phyloP scores from a whole-genome alignment of 2,329 filamentous ascomycete species.

The Stagonosporopsis rhizophila region DNA sequence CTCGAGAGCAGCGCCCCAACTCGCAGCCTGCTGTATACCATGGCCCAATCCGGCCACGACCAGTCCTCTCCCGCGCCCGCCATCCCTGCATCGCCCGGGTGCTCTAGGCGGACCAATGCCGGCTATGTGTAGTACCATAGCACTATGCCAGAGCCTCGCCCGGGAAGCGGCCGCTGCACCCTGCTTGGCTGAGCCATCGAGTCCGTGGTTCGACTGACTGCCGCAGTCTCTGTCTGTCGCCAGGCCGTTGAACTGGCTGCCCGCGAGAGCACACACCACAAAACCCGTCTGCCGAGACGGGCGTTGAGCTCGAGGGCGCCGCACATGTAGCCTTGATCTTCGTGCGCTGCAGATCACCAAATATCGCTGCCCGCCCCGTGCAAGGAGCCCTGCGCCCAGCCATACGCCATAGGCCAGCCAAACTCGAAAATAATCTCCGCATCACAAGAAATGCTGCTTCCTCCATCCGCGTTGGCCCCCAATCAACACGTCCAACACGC shows the following conservation, averaged over 20 bases:
- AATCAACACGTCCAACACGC: constrained; percentile 20
- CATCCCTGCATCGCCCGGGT: constrained; percentile 4
- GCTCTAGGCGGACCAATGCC: not conserved
- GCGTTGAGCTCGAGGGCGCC: no score
- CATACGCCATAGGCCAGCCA: constrained; percentile 1
- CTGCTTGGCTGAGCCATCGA: not conserved
- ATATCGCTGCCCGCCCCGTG: not conserved
- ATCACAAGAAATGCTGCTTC: constrained; percentile 24
- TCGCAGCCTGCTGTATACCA: constrained; percentile 5
- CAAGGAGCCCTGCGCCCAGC: not conserved
- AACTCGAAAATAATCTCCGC: constrained; percentile 31
- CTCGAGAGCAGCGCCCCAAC: constrained; percentile 5
- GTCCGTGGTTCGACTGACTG: not conserved
- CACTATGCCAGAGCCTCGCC: constrained; percentile 1
- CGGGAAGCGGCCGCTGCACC: constrained; percentile 4
- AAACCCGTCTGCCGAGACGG: no score
- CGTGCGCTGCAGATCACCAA: not conserved
- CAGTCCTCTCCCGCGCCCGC: not conserved
- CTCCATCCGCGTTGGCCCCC: constrained; percentile 16
- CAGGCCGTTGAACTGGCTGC: not conserved
- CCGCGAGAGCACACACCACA: no score
- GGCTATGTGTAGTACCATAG: no score
- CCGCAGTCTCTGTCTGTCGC: no score
- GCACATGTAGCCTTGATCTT: no score
- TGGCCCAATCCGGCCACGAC: constrained; percentile 11